Base-by-base conservation (phyloP, 176 grass and related monocot species). In the Typha latifolia region DNA sequence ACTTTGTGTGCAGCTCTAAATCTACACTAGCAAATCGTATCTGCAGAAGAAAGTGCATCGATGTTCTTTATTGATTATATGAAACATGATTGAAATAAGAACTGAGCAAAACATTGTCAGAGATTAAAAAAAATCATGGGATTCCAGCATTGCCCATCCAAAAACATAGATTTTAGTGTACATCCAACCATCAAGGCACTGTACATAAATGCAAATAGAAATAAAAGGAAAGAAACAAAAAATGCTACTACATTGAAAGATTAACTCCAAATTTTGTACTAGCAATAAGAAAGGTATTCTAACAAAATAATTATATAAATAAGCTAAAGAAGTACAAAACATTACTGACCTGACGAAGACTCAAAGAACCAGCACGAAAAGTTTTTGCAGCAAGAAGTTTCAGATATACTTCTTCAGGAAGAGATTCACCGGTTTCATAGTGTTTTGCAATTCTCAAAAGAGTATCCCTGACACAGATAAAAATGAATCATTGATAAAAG, bases 381-480 rank as follows among this genome's bases (percentile, higher is more conserved):
- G 90, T 97, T 85, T 93, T 93, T 78, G 94, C 94, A 82, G 85
- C 86, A 2, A 97, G 85, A 85, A 93, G 89, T 69, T 91, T 97
- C 6, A 14, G 66, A 87, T 87, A 97, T 53, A 97, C 82, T 72
- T 97, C 86, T 79, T 92, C 89, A n/a, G 89, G 85, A 67, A 97
- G 94, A 85, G 83, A 47, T 82, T 97, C 94, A 6, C 81, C 79
- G 0, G 85, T 97, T 85, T 93, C 89, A 78, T 90, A 90, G 75
- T 97, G 94, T 52, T 97, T 97, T 74, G 94, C 94, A 66, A 97
- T 87, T 72, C 85, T 84, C 78, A 97, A 79, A 65, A 97, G 85
- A 62, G 94, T 97, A 69, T 97, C 79, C 81, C 94, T 97, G 88
- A 53, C 63, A 77, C 53, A 61, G 18, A 15, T 4, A 9, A 43